Evolutionary conservation across 2,329 filamentous ascomycete genomes (phyloP).

Genomic region (Colletotrichum sp.): DNA sequence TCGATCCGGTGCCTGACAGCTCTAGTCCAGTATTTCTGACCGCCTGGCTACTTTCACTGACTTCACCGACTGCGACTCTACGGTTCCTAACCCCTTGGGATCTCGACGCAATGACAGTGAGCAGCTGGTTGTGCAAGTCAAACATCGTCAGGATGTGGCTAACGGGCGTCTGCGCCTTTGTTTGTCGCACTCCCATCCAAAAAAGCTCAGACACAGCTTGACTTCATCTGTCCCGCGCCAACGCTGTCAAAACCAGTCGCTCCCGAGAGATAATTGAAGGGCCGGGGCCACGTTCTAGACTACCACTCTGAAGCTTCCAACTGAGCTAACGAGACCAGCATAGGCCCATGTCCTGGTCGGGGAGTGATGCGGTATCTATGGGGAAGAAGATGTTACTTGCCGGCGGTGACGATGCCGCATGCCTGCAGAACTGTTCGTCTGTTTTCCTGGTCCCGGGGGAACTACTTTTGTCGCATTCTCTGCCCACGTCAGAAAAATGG

Average conservation of each 20-base stretch:
- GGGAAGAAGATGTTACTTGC: not conserved
- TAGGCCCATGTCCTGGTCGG: not conserved
- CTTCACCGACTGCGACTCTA: not conserved
- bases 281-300: not conserved
- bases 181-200: not conserved
- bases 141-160: not conserved
- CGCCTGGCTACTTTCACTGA: not conserved
- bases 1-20: not conserved
- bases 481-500: not conserved
- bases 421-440: not conserved
- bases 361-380: not conserved
- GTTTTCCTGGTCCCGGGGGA: not conserved
- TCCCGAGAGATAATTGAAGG: not conserved
- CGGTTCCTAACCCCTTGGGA: not conserved
- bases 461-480: not conserved
- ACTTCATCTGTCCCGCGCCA: not conserved
- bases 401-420: not conserved
- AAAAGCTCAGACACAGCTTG: not conserved
- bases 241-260: not conserved
- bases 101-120: not conserved
- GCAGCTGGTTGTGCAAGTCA: not conserved
- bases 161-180: not conserved
- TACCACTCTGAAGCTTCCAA: not conserved
- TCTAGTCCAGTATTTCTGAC: not conserved
- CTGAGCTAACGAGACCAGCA: not conserved